Conservation (phyloP, 495 filamentous ascomycete genomes). For the Letharia lupina region DNA sequence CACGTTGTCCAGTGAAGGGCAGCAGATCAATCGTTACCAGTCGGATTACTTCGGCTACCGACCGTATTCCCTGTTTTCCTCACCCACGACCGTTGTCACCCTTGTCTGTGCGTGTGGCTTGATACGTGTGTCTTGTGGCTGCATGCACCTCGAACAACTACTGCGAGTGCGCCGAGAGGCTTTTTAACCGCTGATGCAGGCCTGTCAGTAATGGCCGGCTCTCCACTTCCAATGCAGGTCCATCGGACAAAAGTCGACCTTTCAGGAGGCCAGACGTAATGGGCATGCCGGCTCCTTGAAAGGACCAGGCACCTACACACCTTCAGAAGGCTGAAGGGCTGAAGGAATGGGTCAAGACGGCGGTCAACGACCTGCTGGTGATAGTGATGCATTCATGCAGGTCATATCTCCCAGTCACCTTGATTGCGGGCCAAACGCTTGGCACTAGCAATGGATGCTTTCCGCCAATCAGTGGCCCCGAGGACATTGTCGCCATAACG, state of each 20-base stretch:
- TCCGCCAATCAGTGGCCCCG: constrained; percentile 11
- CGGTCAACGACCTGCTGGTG: constrained; percentile 5
- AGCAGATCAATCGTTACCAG: neutral
- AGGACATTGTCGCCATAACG: neutral
- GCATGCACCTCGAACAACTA: neutral
- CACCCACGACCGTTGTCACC: constrained; percentile 2
- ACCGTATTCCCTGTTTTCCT: neutral
- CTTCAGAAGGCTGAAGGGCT: constrained; percentile 4
- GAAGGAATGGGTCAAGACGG: neutral
- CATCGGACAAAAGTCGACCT: neutral
- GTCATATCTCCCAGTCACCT: constrained; percentile 8
- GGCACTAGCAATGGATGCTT: neutral
- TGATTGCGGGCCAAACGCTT: neutral
- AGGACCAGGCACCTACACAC: neutral
- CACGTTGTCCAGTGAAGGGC: neutral
- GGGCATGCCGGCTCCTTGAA: constrained; percentile 3
- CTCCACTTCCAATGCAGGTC: neutral
- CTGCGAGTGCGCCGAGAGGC: neutral
- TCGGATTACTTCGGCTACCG: constrained; percentile 4
- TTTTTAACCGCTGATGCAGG: constrained; percentile 4
- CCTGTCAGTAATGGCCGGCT: neutral
- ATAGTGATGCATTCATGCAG: constrained; percentile 6
- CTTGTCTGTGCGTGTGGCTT: constrained; percentile 17
- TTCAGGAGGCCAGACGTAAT: neutral
- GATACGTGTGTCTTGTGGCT: constrained; percentile 6